Percentiles rank a stretch among this genome's conserved stretches.
Evolutionary conservation across 2,329 filamentous ascomycete genomes (phyloP).

Genomic region (Penicillium sp.): DNA sequence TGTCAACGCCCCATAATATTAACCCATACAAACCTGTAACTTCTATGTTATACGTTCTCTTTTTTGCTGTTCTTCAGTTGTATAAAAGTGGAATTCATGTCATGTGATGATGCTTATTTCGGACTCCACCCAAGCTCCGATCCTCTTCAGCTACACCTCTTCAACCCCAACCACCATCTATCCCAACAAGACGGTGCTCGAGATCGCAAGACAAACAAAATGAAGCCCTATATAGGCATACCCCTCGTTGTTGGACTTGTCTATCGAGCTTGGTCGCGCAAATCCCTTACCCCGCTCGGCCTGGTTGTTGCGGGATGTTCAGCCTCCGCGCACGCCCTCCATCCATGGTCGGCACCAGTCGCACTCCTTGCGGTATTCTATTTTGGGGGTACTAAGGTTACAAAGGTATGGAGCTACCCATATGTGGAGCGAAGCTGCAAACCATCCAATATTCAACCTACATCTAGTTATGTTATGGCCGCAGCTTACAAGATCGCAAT

Average conservation of each 20-base stretch:
- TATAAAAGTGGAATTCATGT: neutral
- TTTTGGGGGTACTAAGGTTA: conserved; percentile 75
- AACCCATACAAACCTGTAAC: too few species aligned
- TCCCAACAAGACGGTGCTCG: neutral
- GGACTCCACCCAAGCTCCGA: conserved; percentile 17
- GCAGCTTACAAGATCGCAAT: neutral
- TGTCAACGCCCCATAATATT: neutral
- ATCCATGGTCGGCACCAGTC: conserved; percentile 94
- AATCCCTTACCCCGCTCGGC: conserved; percentile 75
- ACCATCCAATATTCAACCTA: neutral
- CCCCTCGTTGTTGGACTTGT: conserved; percentile 57
- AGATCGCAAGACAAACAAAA: conserved; percentile 14
- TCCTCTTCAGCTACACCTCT: neutral
- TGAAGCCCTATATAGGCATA: conserved; percentile 45
- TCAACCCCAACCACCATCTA: neutral
- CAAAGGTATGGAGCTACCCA: conserved; percentile 58
- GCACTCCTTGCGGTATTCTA: conserved; percentile 81
- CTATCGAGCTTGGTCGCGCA: conserved; percentile 66
- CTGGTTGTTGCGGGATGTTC: conserved; percentile 70
- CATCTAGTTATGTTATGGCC: neutral
- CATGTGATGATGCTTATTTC: conserved; percentile 9
- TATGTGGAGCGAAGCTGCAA: neutral
- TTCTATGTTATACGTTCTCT: neutral
- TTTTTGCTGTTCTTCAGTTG: neutral
- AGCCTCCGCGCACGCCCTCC: conserved; percentile 77